Evolutionary conservation across 2,329 filamentous ascomycete genomes (phyloP).

Genomic region (Fusarium sp.): DNA sequence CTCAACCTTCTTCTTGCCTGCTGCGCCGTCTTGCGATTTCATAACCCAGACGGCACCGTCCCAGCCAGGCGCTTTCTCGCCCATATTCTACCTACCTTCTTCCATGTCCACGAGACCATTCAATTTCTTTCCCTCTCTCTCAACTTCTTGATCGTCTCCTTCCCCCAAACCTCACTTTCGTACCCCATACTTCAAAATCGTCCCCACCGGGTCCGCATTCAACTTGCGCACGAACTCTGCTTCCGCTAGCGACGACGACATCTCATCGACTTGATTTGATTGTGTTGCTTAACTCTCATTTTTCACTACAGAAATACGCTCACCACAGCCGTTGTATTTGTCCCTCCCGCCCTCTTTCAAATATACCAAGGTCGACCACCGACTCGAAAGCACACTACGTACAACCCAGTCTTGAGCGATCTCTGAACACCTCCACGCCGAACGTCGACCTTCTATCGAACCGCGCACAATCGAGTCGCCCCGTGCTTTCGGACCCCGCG

Average conservation of each 20-base stretch:
- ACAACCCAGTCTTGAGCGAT: not conserved
- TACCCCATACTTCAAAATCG: slow-evolving; percentile 48
- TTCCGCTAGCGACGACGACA: slow-evolving; percentile 21
- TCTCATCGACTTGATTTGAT: slow-evolving; percentile 20
- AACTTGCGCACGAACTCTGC: slow-evolving; percentile 27
- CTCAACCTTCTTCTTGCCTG: slow-evolving; percentile 20
- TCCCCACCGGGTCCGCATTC: slow-evolving; percentile 48
- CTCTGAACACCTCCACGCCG: slow-evolving; percentile 13
- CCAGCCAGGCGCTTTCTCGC: slow-evolving; percentile 7
- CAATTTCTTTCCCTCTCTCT: slow-evolving; percentile 13
- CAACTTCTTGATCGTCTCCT: slow-evolving; percentile 22
- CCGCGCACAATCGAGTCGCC: slow-evolving; percentile 12
- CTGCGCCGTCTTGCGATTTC: slow-evolving; percentile 22
- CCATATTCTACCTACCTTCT: slow-evolving; percentile 19
- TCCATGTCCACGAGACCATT: slow-evolving; percentile 16
- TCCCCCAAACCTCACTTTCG: slow-evolving; percentile 25
- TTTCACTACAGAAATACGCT: slow-evolving; percentile 9
- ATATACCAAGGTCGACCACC: not conserved
- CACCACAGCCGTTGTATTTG: not conserved
- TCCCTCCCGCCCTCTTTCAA: not conserved
- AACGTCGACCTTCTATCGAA: slow-evolving; percentile 3
- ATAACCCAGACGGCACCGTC: slow-evolving; percentile 23
- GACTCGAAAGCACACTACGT: slow-evolving; percentile 2
- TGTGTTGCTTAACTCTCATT: slow-evolving; percentile 20
- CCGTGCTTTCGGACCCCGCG: not conserved